Evolutionary conservation across 768 basidiomycete species (phyloP).

Genomic region (Zangia roseola): DNA sequence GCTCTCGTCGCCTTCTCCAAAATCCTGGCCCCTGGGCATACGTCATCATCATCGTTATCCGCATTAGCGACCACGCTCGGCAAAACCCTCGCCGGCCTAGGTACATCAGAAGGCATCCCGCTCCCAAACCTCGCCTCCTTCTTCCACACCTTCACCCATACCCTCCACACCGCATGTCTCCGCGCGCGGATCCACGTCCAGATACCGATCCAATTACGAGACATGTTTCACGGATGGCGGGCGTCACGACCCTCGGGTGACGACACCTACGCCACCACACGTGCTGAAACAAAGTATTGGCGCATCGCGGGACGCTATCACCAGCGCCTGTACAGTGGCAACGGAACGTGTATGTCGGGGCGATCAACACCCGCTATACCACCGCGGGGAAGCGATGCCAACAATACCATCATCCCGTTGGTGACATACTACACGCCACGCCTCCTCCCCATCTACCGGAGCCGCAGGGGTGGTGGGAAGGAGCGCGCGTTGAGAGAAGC

Average conservation of each 20-base stretch:
- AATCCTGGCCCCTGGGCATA: conserved; percentile 5
- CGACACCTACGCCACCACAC: conserved; percentile 20
- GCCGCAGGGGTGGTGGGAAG: neutral
- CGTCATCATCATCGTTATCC: neutral
- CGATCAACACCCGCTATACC: neutral
- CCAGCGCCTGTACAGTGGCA: conserved; percentile 26
- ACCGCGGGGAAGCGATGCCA: neutral
- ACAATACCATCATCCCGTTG: conserved; percentile 17
- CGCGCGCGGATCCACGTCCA: conserved; percentile 10
- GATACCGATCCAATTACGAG: conserved; percentile 9
- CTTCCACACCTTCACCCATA: conserved; percentile 8
- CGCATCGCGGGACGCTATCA: conserved; percentile 26
- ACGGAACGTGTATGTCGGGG: neutral
- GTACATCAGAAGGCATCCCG: neutral
- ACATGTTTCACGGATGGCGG: neutral
- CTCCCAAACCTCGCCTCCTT: conserved; percentile 1
- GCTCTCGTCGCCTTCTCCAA: conserved; percentile 12
- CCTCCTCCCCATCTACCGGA: conserved; percentile 40
- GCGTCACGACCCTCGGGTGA: neutral
- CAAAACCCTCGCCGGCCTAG: conserved; percentile 3
- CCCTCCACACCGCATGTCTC: conserved; percentile 17
- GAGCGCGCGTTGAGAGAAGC: neutral
- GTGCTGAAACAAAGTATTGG: conserved; percentile 34
- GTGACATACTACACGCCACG: conserved; percentile 37
- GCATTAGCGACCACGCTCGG: conserved; percentile 4